Base-by-base conservation (phyloP, 2,329 filamentous ascomycete species). In the Curvularia sp. region DNA sequence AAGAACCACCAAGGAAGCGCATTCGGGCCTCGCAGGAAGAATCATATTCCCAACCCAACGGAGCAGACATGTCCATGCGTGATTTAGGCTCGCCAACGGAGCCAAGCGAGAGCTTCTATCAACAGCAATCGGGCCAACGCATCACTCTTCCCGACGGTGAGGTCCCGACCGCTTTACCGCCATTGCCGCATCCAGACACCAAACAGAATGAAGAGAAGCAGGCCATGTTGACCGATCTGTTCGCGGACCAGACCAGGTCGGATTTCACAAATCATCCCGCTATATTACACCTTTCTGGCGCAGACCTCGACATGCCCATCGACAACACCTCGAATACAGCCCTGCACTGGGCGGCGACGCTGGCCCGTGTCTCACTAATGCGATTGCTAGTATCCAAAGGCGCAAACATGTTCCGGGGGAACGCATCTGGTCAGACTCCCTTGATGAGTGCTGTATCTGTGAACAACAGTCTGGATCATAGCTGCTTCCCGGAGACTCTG, bases 281-380 rank as follows among this genome's bases (percentile, higher is more conserved):
- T 38, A 86, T 99, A 38, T 83, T 88, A 47, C 88, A 87, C 9
- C 83, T 97, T 55, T 89, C 87, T 1, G 87, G 91, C 0, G 81
- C 89, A 38, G 94, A 99, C 66, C 85, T 98, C 21, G 95, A 99
- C 71, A 89, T 95, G 74, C 94, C 95, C 1, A 92, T 99, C 56
- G 95, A 99, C 72, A 85, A 89, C 25, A 92, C 92, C 58, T 89
- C 89, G 34, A 92, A 98, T 72, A 98, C 93, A 18, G 93, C 93
- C 2, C 82, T 99, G 39, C 94, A 98, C 73, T 99, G 95, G 95
- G 95, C 95, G 2, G 93, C 95, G 5, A 97, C 95, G 4, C 83
- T 99, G 46, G 93, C 93, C 2, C 89, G 94, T 15, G 89, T 96
- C 74, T 86, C 91, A 1, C 83, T 99, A 5, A 82, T 98, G 55